These are phyloP conservation scores for Dryas octopetala DNA, from an alignment of 306 rosid genomes.

Conservation along the genomic window DNA sequence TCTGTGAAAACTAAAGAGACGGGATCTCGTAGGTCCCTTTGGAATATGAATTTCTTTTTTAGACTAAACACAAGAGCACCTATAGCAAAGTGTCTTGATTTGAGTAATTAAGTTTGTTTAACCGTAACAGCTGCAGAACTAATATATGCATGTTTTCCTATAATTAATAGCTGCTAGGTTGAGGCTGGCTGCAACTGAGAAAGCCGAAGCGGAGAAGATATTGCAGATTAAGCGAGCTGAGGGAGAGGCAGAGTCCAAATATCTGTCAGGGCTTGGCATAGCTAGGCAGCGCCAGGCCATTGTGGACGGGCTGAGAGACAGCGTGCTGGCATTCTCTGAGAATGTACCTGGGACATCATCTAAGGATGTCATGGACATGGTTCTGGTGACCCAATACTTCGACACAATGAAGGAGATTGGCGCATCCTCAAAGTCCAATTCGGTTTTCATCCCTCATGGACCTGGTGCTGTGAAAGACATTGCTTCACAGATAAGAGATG, in stretches of 20 bases:
- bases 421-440: conserved; percentile 45
- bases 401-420: conserved; percentile 62
- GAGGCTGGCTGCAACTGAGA: conserved; percentile 55
- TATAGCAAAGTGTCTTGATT: background rate
- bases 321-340: conserved; percentile 53
- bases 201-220: conserved; percentile 60
- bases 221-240: conserved; percentile 54
- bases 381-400: conserved; percentile 55
- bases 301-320: conserved; percentile 59
- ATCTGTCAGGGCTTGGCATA: conserved; percentile 51
- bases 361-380: conserved; percentile 62
- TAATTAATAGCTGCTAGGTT: conserved; percentile 45
- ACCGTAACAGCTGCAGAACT: background rate
- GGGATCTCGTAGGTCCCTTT: background rate
- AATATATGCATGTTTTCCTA: conserved; percentile 2
- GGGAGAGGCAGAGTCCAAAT: conserved; percentile 59
- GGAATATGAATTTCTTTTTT: background rate
- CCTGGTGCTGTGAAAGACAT: conserved; percentile 55
- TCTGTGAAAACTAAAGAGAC: background rate
- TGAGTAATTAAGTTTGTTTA: background rate
- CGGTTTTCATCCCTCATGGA: conserved; percentile 58
- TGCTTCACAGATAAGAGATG: conserved; percentile 51
- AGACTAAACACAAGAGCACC: background rate
- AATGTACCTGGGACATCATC: conserved; percentile 55
- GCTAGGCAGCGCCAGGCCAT: conserved; percentile 65